These are phyloP conservation scores for Monosporascus sp. DNA, from an alignment of 2,329 filamentous ascomycete genomes.

Conservation along the genomic window DNA sequence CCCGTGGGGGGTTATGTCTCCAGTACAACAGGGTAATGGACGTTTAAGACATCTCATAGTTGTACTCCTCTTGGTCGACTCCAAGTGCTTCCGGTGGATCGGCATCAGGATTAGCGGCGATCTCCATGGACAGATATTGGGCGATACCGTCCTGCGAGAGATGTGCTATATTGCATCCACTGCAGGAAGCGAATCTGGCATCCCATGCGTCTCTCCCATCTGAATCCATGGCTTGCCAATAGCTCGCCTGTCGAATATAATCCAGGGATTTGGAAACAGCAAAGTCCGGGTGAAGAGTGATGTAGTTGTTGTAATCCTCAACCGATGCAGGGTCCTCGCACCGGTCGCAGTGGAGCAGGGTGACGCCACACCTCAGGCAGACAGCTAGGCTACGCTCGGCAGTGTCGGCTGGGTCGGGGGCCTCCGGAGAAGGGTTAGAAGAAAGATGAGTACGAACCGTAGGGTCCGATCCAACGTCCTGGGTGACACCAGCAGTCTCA, in stretches of 20 bases:
- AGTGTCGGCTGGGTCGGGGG: slow-evolving; percentile 1
- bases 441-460: slow-evolving; percentile 72
- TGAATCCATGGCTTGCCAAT: slow-evolving; percentile 16
- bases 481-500: slow-evolving; percentile 94
- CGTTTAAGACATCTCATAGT: slow-evolving; percentile 8
- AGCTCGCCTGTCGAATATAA: slow-evolving; percentile 14
- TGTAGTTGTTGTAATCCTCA: slow-evolving; percentile 22
- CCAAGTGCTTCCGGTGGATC: slow-evolving; percentile 26
- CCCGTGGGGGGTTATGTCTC: background rate
- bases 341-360: slow-evolving; percentile 24
- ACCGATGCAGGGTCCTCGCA: slow-evolving; percentile 24
- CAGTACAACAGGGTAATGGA: background rate
- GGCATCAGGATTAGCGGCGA: slow-evolving; percentile 13
- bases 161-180: slow-evolving; percentile 5
- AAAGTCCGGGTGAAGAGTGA: slow-evolving; percentile 16
- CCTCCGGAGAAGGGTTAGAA: slow-evolving; percentile 2
- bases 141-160: slow-evolving; percentile 12
- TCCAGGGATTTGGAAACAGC: slow-evolving; percentile 12
- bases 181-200: slow-evolving; percentile 15
- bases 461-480: slow-evolving; percentile 95
- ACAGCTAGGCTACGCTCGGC: slow-evolving; percentile 18
- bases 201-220: slow-evolving; percentile 13
- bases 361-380: slow-evolving; percentile 26
- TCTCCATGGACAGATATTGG: slow-evolving; percentile 15
- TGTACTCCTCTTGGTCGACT: slow-evolving; percentile 15